Evolutionary conservation across 148 eudicot species (phyloP).

Genomic region (Silene uniflora): DNA sequence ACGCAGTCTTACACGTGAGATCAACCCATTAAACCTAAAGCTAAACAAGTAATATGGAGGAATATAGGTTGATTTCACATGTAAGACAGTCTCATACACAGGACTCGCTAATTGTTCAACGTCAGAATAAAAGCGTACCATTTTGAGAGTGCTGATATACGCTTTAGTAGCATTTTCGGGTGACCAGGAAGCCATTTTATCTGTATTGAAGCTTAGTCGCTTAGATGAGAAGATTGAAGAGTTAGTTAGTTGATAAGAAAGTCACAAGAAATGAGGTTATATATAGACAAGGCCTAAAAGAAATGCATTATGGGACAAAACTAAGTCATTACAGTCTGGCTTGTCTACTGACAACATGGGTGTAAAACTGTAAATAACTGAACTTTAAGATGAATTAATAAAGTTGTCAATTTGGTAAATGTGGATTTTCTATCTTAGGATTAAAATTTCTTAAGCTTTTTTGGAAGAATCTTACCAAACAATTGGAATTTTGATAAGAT

Average conservation of each 20-base stretch:
- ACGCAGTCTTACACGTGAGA: neutral
- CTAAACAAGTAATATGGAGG: too few relatives aligned
- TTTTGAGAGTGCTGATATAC: conserved; percentile 47
- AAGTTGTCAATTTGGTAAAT: neutral
- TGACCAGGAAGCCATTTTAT: conserved; percentile 48
- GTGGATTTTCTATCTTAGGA: neutral
- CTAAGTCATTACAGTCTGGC: conserved; percentile 23
- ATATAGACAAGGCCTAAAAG: conserved; percentile 8
- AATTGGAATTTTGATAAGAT: conserved; percentile 7
- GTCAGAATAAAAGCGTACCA: conserved; percentile 36
- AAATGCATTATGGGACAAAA: conserved; percentile 21
- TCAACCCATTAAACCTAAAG: too few relatives aligned
- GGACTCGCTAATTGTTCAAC: neutral
- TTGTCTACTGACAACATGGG: conserved; percentile 25
- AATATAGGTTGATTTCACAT: neutral
- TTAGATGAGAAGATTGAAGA: conserved; percentile 3
- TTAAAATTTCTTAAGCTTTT: neutral
- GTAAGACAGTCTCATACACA: conserved; percentile 6
- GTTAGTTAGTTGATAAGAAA: conserved; percentile 6
- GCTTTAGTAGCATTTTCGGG: conserved; percentile 78
- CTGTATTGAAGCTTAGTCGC: neutral
- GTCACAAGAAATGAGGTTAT: conserved; percentile 10
- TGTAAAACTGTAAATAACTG: neutral
- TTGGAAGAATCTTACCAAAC: conserved; percentile 30
- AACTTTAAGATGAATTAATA: neutral